Evolutionary conservation across 2,329 filamentous ascomycete species (phyloP), one percentile per base, ranked within the genome.

Genomic region (Curvularia sp.): DNA sequence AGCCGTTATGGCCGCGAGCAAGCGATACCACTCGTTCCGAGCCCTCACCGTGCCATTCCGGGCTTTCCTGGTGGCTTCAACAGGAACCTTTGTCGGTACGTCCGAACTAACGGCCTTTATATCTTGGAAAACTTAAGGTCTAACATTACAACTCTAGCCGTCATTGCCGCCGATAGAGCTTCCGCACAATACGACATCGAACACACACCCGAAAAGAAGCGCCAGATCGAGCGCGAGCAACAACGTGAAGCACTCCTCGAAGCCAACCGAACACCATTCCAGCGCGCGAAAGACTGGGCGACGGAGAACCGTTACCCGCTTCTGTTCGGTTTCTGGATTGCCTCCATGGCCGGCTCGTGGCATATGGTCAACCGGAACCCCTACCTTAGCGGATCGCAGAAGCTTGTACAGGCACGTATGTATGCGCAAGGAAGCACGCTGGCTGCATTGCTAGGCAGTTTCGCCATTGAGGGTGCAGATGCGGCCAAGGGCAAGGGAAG

Each of bases 351-450:
- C 58, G 78, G 89, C 42, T 89, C 91, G 4, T 85, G 95, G 66
- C 87, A 83, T 55, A 76, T 96, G 30, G 92, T 97, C 63, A 87
- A 89, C 72, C 86, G 92, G 63, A 92, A 92, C 76, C 88, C 86
- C 65, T 91, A 89, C 75, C 83, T 96, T 47, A 86, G 85, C 49
- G 88, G 87, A 2, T 81, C 85, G 60, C 93, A 97, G 83, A 97
- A 97, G 84, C 81, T 97, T 22, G 93, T 97, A 15, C 93, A 97
- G 84, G 93, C 93, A 24, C 89, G 93, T 85, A 90, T 97, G 65
- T 97, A 97, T 79, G 93, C 93, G 3, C 93, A 97, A 82, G 92
- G 91, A 5, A 81, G 96, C 69, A 96, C 93, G 5, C 82, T 97
- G 47, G 90, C 89, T 63, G 92, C 97, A 51, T 83, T 97, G 56